phyloP scores from a whole-genome alignment of 371 early-diverging fungal species.

The Mortierella sp. region DNA sequence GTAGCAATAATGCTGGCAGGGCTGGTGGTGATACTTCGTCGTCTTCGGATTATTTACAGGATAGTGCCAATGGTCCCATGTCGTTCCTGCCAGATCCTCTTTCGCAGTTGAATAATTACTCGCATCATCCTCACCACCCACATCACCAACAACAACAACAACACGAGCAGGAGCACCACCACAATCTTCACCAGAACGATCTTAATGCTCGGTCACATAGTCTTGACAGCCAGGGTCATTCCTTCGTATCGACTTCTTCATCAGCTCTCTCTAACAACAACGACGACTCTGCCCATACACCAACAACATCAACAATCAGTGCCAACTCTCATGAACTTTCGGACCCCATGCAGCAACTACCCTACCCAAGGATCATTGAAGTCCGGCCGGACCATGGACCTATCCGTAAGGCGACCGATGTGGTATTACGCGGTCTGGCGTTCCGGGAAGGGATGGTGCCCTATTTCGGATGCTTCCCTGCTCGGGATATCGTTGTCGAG shows the following conservation, averaged over 20 bases:
- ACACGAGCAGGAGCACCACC: not conserved
- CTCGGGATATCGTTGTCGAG: slow-evolving; percentile 34
- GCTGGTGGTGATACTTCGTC: not conserved
- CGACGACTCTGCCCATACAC: not conserved
- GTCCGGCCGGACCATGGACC: slow-evolving; percentile 48
- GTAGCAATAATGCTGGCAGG: not conserved
- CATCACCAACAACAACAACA: not conserved
- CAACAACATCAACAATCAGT: not conserved
- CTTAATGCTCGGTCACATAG: slow-evolving; percentile 1
- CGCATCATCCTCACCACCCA: not conserved
- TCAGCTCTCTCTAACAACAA: not conserved
- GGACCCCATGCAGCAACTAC: slow-evolving; percentile 11
- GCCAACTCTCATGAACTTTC: slow-evolving; percentile 6
- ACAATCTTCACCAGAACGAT: not conserved
- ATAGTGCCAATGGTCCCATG: not conserved
- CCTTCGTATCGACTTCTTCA: not conserved
- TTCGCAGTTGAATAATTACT: not conserved
- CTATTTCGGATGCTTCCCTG: slow-evolving; percentile 49
- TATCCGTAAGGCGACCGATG: slow-evolving; percentile 44
- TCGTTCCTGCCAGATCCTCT: slow-evolving; percentile 18
- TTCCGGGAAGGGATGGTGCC: slow-evolving; percentile 51
- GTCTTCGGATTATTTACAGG: not conserved
- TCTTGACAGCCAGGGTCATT: not conserved
- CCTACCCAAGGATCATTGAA: slow-evolving; percentile 27
- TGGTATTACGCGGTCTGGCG: slow-evolving; percentile 29